Evolutionary conservation across 306 rosid genomes (phyloP).

Genomic region (Arachis hypogaea): DNA sequence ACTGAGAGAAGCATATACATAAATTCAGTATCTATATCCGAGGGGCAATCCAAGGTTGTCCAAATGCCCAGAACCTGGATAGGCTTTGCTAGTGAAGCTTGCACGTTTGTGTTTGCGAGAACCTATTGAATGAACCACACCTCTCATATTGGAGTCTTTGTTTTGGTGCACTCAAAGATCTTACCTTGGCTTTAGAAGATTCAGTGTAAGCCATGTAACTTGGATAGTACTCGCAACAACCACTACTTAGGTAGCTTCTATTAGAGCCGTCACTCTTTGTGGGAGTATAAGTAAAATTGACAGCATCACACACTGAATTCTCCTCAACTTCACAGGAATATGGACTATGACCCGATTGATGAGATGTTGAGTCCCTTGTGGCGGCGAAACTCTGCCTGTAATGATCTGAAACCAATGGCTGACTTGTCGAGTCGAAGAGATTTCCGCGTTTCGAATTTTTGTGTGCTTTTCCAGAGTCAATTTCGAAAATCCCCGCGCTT

Average conservation of each 20-base stretch:
- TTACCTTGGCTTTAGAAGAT: slow-evolving; percentile 75
- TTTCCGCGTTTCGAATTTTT: slow-evolving; percentile 46
- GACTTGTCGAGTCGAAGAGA: slow-evolving; percentile 48
- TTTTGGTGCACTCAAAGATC: slow-evolving; percentile 80
- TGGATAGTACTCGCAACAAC: slow-evolving; percentile 55
- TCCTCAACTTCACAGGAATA: slow-evolving; percentile 57
- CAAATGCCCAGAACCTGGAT: slow-evolving; percentile 81
- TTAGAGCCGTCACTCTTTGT: slow-evolving; percentile 63
- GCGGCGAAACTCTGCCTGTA: slow-evolving; percentile 52
- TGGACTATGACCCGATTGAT: slow-evolving; percentile 53
- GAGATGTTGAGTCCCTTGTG: slow-evolving; percentile 58
- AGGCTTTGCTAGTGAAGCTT: slow-evolving; percentile 63
- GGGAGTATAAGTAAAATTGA: slow-evolving; percentile 71
- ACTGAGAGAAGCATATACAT: neutral
- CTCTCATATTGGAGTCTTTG: slow-evolving; percentile 75
- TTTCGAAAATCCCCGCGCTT: slow-evolving; percentile 51
- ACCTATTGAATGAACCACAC: slow-evolving; percentile 54
- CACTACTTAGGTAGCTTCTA: slow-evolving; percentile 57
- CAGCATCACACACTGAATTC: slow-evolving; percentile 53
- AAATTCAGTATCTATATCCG: slow-evolving; percentile 51
- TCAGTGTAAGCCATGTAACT: slow-evolving; percentile 84
- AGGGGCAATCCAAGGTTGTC: slow-evolving; percentile 74
- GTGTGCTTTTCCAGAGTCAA: slow-evolving; percentile 54
- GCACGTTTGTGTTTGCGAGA: slow-evolving; percentile 55
- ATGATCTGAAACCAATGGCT: slow-evolving; percentile 44